Percentiles rank a stretch among this genome's conserved stretches.
Conservation (phyloP, 345 rosid genomes). For the Eutrema yunnanense region DNA sequence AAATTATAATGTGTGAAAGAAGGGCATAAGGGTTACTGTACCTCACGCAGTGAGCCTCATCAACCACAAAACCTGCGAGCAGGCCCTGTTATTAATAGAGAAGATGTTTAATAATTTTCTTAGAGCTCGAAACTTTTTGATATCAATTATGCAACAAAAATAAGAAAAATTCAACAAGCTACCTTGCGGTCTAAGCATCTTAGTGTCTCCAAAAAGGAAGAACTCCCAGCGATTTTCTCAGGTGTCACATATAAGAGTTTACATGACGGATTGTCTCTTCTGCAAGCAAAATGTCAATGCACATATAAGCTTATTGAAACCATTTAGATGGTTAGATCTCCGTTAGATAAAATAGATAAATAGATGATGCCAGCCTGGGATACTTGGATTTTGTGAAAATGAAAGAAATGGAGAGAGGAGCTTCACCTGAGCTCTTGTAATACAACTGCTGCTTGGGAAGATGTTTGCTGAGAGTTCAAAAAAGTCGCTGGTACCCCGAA, state of each 20-base stretch:
- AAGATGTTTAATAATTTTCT: neutral
- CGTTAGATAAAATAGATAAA: neutral
- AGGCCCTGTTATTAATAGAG: slow-evolving; percentile 44
- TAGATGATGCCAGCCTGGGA: neutral
- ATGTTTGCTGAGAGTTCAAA: slow-evolving; percentile 82
- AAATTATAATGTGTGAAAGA: neutral
- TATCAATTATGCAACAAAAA: neutral
- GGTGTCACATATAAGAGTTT: slow-evolving; percentile 92
- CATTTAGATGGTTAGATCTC: neutral
- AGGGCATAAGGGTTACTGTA: slow-evolving; percentile 10
- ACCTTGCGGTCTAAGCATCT: slow-evolving; percentile 67
- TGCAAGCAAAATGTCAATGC: slow-evolving; percentile 19
- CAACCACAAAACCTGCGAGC: slow-evolving; percentile 79
- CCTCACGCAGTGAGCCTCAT: slow-evolving; percentile 97
- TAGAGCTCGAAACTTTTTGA: neutral
- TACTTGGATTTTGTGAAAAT: neutral
- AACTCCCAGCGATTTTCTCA: slow-evolving; percentile 77
- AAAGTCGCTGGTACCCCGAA: slow-evolving; percentile 81
- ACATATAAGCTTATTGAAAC: neutral
- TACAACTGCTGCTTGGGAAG: slow-evolving; percentile 72
- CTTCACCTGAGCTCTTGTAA: slow-evolving; percentile 74
- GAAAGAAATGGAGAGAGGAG: slow-evolving; percentile 6
- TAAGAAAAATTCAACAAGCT: neutral
- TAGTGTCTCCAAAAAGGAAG: slow-evolving; percentile 51
- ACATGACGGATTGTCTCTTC: slow-evolving; percentile 77